These are phyloP conservation scores for Rhododendron simsii DNA, from an alignment of 148 eudicot genomes.

Conservation along the genomic window DNA sequence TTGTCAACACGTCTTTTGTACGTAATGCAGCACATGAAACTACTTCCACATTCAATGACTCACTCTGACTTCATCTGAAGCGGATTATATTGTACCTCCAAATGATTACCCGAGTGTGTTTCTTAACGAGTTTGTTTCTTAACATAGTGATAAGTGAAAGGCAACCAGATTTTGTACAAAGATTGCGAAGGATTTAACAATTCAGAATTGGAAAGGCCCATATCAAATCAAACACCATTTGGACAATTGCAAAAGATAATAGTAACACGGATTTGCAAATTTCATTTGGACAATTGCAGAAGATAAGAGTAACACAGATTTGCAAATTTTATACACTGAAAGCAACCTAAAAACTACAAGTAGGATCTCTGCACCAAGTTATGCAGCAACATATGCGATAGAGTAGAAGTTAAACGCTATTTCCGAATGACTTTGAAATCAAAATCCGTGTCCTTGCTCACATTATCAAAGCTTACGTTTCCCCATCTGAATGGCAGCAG, in stretches of 20 bases:
- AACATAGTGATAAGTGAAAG: background rate
- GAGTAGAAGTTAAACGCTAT: background rate
- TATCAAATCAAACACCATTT: background rate
- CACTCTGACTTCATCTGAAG: background rate
- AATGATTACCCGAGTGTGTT: background rate
- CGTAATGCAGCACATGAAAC: background rate
- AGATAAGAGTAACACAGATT: background rate
- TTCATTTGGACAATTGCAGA: background rate
- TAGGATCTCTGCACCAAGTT: background rate
- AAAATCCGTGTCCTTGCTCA: background rate
- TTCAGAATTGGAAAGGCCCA: background rate
- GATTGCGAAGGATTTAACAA: background rate
- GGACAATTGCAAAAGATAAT: background rate
- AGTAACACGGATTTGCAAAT: background rate
- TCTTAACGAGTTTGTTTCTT: background rate
- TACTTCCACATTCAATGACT: background rate
- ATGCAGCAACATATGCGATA: background rate
- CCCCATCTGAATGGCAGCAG: slow-evolving; percentile 37
- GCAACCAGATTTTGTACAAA: background rate
- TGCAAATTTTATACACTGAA: background rate
- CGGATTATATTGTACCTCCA: background rate
- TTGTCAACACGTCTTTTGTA: background rate
- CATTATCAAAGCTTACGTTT: slow-evolving; percentile 38
- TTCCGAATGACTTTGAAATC: background rate
- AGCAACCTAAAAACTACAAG: background rate